Evolutionary conservation across 331 rosid genomes (phyloP).

Genomic region (Quercus lobata): DNA sequence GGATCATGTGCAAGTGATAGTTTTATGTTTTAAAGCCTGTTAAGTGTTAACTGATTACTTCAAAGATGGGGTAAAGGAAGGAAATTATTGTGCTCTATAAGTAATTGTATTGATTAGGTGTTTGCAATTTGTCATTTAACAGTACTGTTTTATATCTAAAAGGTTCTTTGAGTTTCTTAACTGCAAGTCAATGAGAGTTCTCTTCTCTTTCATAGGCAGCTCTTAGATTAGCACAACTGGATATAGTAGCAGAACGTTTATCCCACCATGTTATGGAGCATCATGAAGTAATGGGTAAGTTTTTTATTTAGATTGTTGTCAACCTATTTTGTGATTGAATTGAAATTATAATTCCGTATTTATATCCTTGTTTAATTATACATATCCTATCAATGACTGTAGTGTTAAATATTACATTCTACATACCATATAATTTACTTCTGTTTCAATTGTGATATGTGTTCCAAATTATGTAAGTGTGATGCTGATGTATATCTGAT

Average conservation of each 20-base stretch:
- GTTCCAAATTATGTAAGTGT: neutral
- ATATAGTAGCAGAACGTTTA: conserved; percentile 79
- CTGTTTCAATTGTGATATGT: neutral
- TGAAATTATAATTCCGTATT: neutral
- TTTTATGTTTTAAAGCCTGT: too few relatives aligned
- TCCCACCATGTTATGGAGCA: conserved; percentile 95
- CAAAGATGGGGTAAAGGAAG: too few relatives aligned
- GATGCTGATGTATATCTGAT: neutral
- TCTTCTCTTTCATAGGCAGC: conserved; percentile 51
- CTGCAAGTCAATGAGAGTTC: neutral
- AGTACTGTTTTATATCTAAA: neutral
- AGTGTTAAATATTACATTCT: neutral
- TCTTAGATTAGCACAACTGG: conserved; percentile 87
- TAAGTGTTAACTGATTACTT: too few relatives aligned
- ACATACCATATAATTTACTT: neutral
- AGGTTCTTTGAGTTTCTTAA: neutral
- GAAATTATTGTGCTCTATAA: neutral
- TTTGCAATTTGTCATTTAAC: neutral
- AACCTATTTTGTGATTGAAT: neutral
- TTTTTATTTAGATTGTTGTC: neutral
- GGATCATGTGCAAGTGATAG: too few relatives aligned
- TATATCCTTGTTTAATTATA: neutral
- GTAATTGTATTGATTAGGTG: neutral
- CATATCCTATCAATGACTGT: too few relatives aligned
- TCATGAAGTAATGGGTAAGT: conserved; percentile 99